A percentile compares a stretch with the other conserved stretches of the same genome.
Evolutionary conservation across 768 basidiomycete genomes (phyloP).

Genomic region (Cyclocybe cylindracea): DNA sequence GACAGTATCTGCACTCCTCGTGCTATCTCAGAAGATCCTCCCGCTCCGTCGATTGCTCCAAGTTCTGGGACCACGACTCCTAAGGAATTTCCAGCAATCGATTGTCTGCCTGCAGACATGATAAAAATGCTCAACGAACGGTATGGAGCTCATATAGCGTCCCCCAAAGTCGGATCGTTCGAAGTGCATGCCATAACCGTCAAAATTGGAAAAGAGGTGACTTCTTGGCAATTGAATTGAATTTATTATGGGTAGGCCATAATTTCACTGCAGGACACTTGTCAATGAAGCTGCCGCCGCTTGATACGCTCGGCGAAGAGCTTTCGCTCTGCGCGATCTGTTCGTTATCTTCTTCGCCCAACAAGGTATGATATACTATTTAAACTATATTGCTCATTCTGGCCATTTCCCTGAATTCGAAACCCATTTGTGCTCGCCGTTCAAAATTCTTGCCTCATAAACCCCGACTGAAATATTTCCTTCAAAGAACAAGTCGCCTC

Average conservation of each 20-base stretch:
- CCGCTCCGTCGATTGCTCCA: slow-evolving; percentile 10
- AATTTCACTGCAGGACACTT: background rate
- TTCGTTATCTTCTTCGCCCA: slow-evolving; percentile 5
- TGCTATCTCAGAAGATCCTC: slow-evolving; percentile 11
- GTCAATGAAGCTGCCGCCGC: background rate
- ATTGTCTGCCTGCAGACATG: slow-evolving; percentile 48
- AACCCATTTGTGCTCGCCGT: slow-evolving; percentile 6
- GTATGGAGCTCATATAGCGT: slow-evolving; percentile 43
- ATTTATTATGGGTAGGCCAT: slow-evolving; percentile 10
- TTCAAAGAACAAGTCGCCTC: background rate
- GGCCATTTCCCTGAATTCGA: slow-evolving; percentile 7
- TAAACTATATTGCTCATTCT: slow-evolving; percentile 10
- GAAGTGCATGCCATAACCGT: slow-evolving; percentile 55
- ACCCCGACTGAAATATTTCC: slow-evolving; percentile 3
- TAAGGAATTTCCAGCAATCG: slow-evolving; percentile 47
- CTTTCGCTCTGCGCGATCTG: background rate
- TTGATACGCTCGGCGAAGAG: slow-evolving; percentile 9
- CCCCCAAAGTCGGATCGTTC: slow-evolving; percentile 47
- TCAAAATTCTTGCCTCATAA: slow-evolving; percentile 13
- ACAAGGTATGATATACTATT: slow-evolving; percentile 9
- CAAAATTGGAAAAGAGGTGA: slow-evolving; percentile 71
- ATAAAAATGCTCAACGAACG: slow-evolving; percentile 50
- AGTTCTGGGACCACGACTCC: slow-evolving; percentile 8
- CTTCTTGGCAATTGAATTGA: slow-evolving; percentile 43
- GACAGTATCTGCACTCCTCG: slow-evolving; percentile 15